Evolutionary conservation across 768 basidiomycete species (phyloP).

Genomic region (Pseudohyphozyma bogoriensis): DNA sequence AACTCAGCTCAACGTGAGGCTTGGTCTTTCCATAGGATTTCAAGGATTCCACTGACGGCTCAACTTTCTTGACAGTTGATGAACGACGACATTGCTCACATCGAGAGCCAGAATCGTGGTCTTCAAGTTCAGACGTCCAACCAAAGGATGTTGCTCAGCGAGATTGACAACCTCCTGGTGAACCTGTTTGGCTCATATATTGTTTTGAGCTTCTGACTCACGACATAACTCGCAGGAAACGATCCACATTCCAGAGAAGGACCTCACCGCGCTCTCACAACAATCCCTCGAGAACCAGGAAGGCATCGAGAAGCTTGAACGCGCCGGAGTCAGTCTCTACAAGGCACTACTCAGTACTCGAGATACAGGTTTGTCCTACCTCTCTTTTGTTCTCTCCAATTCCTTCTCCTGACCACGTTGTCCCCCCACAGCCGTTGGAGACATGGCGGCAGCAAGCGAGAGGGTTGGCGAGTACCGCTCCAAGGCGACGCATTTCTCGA

Average conservation of each 20-base stretch:
- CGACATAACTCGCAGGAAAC: constrained; percentile 67
- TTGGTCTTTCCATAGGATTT: neutral
- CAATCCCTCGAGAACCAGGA: constrained; percentile 72
- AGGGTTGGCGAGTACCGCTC: constrained; percentile 80
- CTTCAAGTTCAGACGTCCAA: constrained; percentile 96
- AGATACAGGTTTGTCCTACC: constrained; percentile 57
- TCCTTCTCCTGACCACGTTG: neutral
- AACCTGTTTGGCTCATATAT: neutral
- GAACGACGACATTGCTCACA: constrained; percentile 85
- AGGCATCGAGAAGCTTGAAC: constrained; percentile 69
- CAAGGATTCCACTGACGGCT: constrained; percentile 56
- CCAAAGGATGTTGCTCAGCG: constrained; percentile 69
- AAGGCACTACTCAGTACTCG: constrained; percentile 82
- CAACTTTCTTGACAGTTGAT: constrained; percentile 81
- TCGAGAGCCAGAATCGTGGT: constrained; percentile 92
- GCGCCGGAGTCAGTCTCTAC: constrained; percentile 77
- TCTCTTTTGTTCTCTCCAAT: neutral
- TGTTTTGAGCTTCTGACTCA: neutral
- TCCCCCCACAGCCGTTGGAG: constrained; percentile 40
- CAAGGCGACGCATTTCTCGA: constrained; percentile 85
- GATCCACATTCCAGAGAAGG: constrained; percentile 75
- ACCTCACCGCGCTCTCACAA: constrained; percentile 67
- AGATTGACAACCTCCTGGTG: constrained; percentile 79
- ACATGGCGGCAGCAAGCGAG: constrained; percentile 97
- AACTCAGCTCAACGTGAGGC: constrained; percentile 80